Conservation (phyloP, 1,284 basidiomycete species). For the Trichosporon asahii region DNA sequence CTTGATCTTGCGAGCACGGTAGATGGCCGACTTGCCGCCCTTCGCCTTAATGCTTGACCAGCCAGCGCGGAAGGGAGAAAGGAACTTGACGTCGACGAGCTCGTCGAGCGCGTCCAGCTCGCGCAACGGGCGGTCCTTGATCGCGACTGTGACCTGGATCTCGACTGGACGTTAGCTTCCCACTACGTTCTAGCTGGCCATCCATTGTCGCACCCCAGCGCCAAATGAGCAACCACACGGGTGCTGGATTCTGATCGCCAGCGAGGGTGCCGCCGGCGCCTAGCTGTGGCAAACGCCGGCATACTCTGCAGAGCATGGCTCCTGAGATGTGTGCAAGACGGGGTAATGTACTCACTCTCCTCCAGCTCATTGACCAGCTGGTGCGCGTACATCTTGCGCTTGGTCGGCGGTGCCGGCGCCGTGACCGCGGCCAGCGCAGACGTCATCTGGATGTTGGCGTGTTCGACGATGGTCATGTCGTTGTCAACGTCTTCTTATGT, state of each 20-base stretch:
- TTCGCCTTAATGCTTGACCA: background rate
- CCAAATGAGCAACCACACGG: no score
- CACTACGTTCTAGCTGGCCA: no score
- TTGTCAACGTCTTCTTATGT: background rate
- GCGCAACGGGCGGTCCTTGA: conserved; percentile 1
- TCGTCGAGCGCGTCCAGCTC: conserved; percentile 5
- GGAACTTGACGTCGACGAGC: background rate
- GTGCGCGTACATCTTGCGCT: conserved; percentile 4
- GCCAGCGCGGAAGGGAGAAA: background rate
- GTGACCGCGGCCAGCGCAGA: background rate
- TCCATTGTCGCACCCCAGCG: no score
- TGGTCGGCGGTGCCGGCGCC: background rate
- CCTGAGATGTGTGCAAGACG: no score
- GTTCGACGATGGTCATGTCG: background rate
- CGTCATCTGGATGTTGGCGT: background rate
- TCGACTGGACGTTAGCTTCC: background rate
- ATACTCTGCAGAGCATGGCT: no score
- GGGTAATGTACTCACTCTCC: background rate
- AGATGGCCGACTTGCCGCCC: background rate
- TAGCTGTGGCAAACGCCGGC: no score
- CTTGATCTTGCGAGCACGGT: background rate
- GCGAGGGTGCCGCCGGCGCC: no score
- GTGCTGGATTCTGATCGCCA: no score
- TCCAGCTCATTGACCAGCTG: background rate
- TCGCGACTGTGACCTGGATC: background rate